Conservation (phyloP, 129 eudicot genomes). For the Flaveria sonorensis region DNA sequence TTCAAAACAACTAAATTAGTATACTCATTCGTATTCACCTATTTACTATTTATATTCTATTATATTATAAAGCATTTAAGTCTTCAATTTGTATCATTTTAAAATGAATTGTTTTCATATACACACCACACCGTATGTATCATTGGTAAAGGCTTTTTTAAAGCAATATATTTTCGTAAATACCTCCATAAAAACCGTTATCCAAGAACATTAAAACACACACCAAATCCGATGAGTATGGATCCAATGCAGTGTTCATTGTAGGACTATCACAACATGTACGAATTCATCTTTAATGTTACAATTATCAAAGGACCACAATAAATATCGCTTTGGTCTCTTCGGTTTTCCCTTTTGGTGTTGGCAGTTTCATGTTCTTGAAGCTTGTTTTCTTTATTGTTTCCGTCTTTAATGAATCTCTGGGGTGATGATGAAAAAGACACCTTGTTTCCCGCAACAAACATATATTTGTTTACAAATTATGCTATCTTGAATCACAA, state of each 20-base stretch:
- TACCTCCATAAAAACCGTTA: conserved; percentile 26
- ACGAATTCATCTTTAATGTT: conserved; percentile 18
- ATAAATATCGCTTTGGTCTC: conserved; percentile 22
- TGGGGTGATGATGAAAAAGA: neutral
- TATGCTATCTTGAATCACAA: conserved; percentile 23
- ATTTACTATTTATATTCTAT: no score
- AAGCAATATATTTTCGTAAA: neutral
- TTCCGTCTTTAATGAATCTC: conserved; percentile 1
- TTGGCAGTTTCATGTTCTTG: conserved; percentile 35
- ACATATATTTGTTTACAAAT: neutral
- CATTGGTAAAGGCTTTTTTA: neutral
- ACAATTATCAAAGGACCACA: conserved; percentile 17
- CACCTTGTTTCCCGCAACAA: neutral
- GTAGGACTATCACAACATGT: conserved; percentile 21
- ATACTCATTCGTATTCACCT: no score
- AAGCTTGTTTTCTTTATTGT: conserved; percentile 26
- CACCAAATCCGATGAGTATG: conserved; percentile 28
- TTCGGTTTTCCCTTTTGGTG: conserved; percentile 24
- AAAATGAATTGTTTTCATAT: no score
- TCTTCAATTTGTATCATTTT: no score
- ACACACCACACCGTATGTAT: no score
- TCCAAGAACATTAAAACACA: conserved; percentile 12
- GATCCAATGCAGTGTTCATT: conserved; percentile 25
- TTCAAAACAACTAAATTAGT: no score
- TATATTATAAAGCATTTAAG: no score